Evolutionary conservation across 306 rosid species (phyloP), one percentile per base, ranked within the genome.

Genomic region (Vicia sativa): DNA sequence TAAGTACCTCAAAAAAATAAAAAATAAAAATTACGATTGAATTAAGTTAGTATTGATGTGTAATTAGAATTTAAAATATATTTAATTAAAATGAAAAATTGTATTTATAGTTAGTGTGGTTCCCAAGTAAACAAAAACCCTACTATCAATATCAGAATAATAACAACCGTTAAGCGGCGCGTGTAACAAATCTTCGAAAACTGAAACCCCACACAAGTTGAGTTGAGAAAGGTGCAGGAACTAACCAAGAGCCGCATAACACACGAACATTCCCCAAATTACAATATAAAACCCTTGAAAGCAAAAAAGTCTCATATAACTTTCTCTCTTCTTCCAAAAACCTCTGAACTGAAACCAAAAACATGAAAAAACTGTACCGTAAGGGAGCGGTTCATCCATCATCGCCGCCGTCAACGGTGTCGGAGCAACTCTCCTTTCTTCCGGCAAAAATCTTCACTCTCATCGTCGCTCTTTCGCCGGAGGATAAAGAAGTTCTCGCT

Each of bases 321-420:
- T 16, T 19, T 18, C n/a, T 37, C 37, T 45, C 19, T n/a, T n/a
- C n/a, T n/a, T 29, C 61, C 25, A 2, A 34, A 6, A 6, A 6
- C 6, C 37, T 6, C 34, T 50, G 10, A 69, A 38, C n/a, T 15
- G 11, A 53, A 62, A 25, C 67, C 3, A 29, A 0, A 72, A 38
- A 61, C 48, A 92, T 92, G 97, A 90, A 88, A 88, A 93, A 93
- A 77, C 86, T 90, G 4, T 85, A 81, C 78, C 81, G 98, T 11
- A 88, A 73, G 49, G 89, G 91, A n/a, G 72, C 90, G 56, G 95
- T 90, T 1, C 98, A 92, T 59, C 98, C 96, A 7, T 87, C 54
- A 7, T 48, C 38, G 9, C 38, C 38, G 38, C 38, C 97, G 15
- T 89, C 96, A 25, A 25, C 28, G 44, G 81, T 81, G 3, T 79